phyloP scores from a whole-genome alignment of 2,329 filamentous ascomycete species.

The Amylocarpus encephaloides region DNA sequence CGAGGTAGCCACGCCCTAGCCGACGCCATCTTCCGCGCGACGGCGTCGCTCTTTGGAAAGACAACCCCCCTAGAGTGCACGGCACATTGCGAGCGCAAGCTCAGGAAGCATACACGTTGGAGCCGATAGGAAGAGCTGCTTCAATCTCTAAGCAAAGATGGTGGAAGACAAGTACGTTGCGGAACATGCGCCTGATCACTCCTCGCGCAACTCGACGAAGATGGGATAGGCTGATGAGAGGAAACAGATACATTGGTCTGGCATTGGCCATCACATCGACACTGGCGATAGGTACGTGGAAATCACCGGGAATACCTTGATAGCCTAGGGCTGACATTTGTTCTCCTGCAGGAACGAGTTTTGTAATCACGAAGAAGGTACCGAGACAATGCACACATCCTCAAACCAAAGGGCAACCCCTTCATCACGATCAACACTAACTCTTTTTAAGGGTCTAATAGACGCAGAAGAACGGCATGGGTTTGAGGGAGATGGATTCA shows the following conservation, averaged over 20 bases:
- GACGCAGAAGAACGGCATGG: constrained; percentile 87
- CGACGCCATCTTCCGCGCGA: constrained; percentile 3
- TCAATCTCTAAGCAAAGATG: constrained; percentile 29
- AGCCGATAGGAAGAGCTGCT: constrained; percentile 18
- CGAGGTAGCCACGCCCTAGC: not conserved
- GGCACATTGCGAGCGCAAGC: constrained; percentile 22
- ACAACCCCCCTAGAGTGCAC: not conserved
- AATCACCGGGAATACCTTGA: constrained; percentile 1
- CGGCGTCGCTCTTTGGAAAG: constrained; percentile 6
- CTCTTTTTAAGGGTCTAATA: constrained; percentile 63
- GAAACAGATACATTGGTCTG: constrained; percentile 65
- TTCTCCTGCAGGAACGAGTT: constrained; percentile 67
- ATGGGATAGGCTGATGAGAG: constrained; percentile 17
- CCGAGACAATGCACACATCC: constrained; percentile 22
- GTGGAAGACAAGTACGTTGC: constrained; percentile 41
- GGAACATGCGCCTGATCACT: constrained; percentile 1
- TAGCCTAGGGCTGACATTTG: not conserved
- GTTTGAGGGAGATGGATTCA: constrained; percentile 93
- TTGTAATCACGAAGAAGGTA: constrained; percentile 99
- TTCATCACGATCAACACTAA: constrained; percentile 11
- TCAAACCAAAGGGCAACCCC: not conserved
- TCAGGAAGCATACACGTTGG: constrained; percentile 20
- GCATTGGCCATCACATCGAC: constrained; percentile 69
- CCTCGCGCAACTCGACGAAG: not conserved
- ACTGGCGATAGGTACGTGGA: constrained; percentile 63